Base-by-base conservation (phyloP, 202 grass and related monocot genomes). In the Setaria viridis region DNA sequence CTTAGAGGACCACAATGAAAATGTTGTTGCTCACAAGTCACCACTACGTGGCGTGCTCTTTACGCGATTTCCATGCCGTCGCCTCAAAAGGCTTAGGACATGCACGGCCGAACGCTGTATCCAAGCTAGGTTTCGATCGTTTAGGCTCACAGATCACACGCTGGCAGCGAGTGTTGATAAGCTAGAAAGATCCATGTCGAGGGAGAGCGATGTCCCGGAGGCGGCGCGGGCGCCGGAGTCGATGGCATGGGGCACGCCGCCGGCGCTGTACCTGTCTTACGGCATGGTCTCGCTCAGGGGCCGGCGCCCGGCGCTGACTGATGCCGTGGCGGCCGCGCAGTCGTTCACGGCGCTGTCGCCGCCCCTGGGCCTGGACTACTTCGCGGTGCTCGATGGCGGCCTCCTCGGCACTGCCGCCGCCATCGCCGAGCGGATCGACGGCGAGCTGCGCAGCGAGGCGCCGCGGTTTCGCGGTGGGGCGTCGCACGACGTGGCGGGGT, bases 371-470 rank as follows among this genome's bases (percentile, higher is more conserved):
- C 72, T 88, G 0, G 80, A 78, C 45, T 88, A 83, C 72, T 88
- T 88, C 45, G 86, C 79, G 5, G 62, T 88, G 11, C 49, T 70
- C 72, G 79, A 83, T n/a, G 72, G 79, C 54, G 62, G 57, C 57
- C 68, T 67, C 69, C 63, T 20, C 17, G 79, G 63, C 54, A 2
- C 17, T 12, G 50, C 29, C 78, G 29, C 0, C 59, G 69, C 37
- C 77, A 74, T 87, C 39, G 25, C 48, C 47, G 13, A 13, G 9
- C 39, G 48, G 70, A 67, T 87, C 41, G 14, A 68, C 11, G 1
- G 19, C 49, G 71, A 87, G 62, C 71, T 82, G 49, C 1, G 11
- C 6, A 19, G 46, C 60, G 4, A 7, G 53, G 17, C 0, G 13
- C 63, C 72, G 20, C 43, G 14, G 54, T 39, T 87, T 60, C 6